Base-by-base conservation (phyloP, 106 monocot species). In the Platanthera zijinensis region DNA sequence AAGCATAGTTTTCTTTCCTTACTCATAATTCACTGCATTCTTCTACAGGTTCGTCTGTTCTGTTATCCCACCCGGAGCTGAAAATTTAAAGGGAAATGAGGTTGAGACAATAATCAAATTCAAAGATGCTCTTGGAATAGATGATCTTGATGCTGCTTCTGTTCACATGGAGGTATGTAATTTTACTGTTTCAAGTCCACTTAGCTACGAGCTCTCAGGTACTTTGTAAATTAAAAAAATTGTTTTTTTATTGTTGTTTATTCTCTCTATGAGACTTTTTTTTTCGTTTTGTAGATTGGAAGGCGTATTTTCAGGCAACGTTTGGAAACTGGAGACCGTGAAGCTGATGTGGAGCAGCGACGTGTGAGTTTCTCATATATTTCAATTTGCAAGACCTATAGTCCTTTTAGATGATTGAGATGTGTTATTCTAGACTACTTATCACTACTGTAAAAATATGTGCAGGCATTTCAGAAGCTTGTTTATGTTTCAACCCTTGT, bases 391-490 rank as follows among this genome's bases (percentile, higher is more conserved):
- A 53, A 52, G 68, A 69, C 56, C 25, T 68, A 39, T 74, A 18
- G 8, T 45, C 6, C 10, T 56, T 52, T 77, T 8, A 70, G 52
- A 12, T 54, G 25, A 39, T 78, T 53, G 54, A 69, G 0, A 51
- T 51, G 18, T 9, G 50, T 51, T 22, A 8, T 10, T 77, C 18
- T 10, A 78, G 48, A 48, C 7, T 69, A 32, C 52, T n/a, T 53
- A 77, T 52, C 77, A 69, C 57, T 49, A 5, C 13, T 75, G 67
- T 75, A 30, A 76, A 76, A 76, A 74, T 5, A 17, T 77, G 53
- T 48, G 49, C 91, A 99, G 99, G 99, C 99, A 77, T 99, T 99
- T 91, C 99, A 94, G 57, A 94, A 92, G 76, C 91, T 94, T 53
- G 80, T 99, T 18, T 94, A 99, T 84, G 90, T 99, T 74, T 99